Base-by-base conservation (phyloP, 2,329 filamentous ascomycete genomes). In the Hypoxylon sp. region DNA sequence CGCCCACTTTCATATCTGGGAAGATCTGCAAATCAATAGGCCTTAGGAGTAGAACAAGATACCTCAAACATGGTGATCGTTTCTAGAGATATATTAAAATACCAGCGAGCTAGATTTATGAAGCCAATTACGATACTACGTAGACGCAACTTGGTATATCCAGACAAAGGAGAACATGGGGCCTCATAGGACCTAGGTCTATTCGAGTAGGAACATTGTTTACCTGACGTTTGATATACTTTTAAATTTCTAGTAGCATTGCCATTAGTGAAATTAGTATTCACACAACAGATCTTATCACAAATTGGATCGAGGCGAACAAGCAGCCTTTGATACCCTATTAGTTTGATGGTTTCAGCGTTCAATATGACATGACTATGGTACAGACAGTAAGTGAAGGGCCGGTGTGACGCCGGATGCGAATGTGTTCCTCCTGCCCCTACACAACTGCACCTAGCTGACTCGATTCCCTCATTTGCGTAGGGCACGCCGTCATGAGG, bases 351-450 rank as follows among this genome's bases (percentile, higher is more conserved):
- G 65, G 69, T 72, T 72, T 75, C 65, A 72, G 69, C 74, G 75
- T 77, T 76, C 71, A 71, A 72, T 75, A 73, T 75, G 71, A 75
- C 69, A 75, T 76, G 74, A 74, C 71, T 76, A 77, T 77, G 71
- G 69, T 77, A 77, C 75, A 77, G 67, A 75, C 71, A 74, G 70
- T 64, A 75, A 74, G 70, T 69, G 70, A 70, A 73, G 72, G 59
- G 70, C 70, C 73, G 69, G 68, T 69, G 55, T 70, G 68, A 73
- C 62, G 72, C 74, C 75, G 68, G 63, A 73, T 74, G 69, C 67
- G 65, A 71, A 72, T 72, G 65, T 70, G 55, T 69, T 69, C 67
- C 69, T 63, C 56, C 53, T 58, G 62, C 65, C 68, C 69, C 67
- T 67, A 71, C 61, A 70, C 63, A 72, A 58, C 63, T 71, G 68